Conservation (phyloP, 371 early-diverging fungal species). For the Mucor saturninus region DNA sequence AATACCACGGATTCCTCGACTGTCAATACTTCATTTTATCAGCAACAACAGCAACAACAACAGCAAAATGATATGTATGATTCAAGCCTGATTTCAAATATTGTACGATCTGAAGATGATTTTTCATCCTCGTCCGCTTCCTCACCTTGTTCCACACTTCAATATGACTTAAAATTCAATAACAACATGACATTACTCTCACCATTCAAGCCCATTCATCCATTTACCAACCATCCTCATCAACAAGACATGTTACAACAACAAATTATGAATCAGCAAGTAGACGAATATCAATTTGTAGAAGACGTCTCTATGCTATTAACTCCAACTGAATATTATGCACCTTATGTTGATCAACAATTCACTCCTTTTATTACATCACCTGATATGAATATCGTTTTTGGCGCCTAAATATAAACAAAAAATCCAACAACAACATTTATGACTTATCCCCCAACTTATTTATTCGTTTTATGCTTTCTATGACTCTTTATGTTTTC, state of each 20-base stretch:
- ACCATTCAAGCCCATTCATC: conserved; percentile 37
- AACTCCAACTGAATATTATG: conserved; percentile 10
- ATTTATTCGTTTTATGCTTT: conserved; percentile 18
- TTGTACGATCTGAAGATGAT: conserved; percentile 24
- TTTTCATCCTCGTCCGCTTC: conserved; percentile 33
- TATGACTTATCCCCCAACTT: conserved; percentile 6
- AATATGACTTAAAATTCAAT: conserved; percentile 7
- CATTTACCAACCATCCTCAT: conserved; percentile 6
- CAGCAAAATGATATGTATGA: background rate
- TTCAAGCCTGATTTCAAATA: background rate
- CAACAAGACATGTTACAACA: conserved; percentile 10
- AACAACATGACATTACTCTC: conserved; percentile 34
- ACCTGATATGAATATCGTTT: conserved; percentile 21
- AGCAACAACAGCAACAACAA: conserved; percentile 7
- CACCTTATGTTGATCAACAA: conserved; percentile 24
- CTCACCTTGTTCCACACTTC: conserved; percentile 36
- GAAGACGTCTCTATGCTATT: conserved; percentile 8
- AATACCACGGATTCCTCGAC: conserved; percentile 1
- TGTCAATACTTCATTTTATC: background rate
- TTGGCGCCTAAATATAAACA: conserved; percentile 24
- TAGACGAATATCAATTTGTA: conserved; percentile 6
- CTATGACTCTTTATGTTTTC: conserved; percentile 2
- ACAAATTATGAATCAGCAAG: background rate
- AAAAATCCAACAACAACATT: conserved; percentile 12
- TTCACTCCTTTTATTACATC: conserved; percentile 25